A percentile compares a stretch with the other conserved stretches of the same genome.
Evolutionary conservation across 768 basidiomycete species (phyloP).

Genomic region (Collybia nuda): DNA sequence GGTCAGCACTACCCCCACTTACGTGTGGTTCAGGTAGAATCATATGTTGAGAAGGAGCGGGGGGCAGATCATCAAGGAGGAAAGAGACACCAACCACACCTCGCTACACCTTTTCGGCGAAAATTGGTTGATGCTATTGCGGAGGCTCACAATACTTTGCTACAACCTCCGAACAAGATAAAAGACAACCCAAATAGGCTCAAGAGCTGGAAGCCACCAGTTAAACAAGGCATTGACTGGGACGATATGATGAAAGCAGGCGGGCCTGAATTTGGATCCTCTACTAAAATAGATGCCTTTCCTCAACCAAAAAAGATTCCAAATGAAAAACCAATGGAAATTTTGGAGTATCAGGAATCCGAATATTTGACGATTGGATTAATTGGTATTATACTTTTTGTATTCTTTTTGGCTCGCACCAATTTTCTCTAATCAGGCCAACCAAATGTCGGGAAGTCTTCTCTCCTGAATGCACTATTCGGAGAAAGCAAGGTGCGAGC

Average conservation of each 20-base stretch:
- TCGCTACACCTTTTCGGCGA: constrained; percentile 65
- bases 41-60: constrained; percentile 59
- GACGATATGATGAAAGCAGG: constrained; percentile 49
- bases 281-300: constrained; percentile 40
- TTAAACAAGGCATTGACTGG: constrained; percentile 77
- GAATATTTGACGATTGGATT: constrained; percentile 78
- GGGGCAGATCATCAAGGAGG: constrained; percentile 42
- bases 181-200: constrained; percentile 46
- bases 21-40: constrained; percentile 73
- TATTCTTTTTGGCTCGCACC: neutral
- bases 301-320: constrained; percentile 24
- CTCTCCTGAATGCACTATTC: constrained; percentile 88
- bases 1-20: constrained; percentile 48
- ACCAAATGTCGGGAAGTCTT: constrained; percentile 96
- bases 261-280: constrained; percentile 41
- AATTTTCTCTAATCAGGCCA: constrained; percentile 54
- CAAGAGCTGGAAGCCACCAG: constrained; percentile 62
- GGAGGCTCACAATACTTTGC: constrained; percentile 63
- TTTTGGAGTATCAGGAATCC: constrained; percentile 35
- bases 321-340: constrained; percentile 23
- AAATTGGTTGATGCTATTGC: constrained; percentile 65
- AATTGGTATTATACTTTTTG: constrained; percentile 49
- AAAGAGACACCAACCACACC: constrained; percentile 56
- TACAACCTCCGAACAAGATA: constrained; percentile 65
- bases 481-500: constrained; percentile 76